Percentiles rank a stretch among this genome's conserved stretches.
Evolutionary conservation across 306 rosid species (phyloP).

Genomic region (Fagus sylvatica): DNA sequence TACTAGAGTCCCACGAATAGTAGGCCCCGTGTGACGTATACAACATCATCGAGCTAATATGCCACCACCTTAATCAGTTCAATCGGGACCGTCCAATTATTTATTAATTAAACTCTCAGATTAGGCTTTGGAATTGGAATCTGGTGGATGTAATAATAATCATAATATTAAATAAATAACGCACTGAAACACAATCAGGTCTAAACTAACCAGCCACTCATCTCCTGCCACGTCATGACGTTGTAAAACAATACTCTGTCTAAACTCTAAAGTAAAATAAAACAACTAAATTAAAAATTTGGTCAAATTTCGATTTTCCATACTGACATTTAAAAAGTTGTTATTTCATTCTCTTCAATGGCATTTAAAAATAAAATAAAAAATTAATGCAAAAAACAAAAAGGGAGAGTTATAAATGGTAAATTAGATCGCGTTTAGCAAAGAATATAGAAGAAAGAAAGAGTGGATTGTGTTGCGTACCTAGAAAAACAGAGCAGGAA

Average conservation of each 20-base stretch:
- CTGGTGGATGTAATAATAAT: neutral
- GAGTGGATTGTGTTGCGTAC: neutral
- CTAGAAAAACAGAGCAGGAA: neutral
- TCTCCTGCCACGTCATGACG: no score
- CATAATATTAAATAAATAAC: neutral
- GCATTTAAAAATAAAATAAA: no score
- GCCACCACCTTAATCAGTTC: neutral
- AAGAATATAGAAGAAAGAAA: conserved; percentile 5
- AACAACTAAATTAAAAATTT: no score
- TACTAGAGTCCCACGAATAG: neutral
- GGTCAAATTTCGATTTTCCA: no score
- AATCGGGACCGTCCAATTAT: conserved; percentile 20
- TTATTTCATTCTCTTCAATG: no score
- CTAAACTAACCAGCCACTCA: no score
- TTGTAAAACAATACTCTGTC: no score
- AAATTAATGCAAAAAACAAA: no score
- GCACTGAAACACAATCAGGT: no score
- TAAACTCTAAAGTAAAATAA: no score
- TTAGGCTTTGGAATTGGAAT: neutral
- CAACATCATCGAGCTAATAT: neutral
- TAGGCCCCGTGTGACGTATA: neutral
- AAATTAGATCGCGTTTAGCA: neutral
- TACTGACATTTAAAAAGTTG: no score
- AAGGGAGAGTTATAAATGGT: no score
- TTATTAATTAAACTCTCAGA: neutral